These are phyloP conservation scores for Fusarium equiseti DNA, from an alignment of 2,329 filamentous ascomycete genomes.

Conservation along the genomic window DNA sequence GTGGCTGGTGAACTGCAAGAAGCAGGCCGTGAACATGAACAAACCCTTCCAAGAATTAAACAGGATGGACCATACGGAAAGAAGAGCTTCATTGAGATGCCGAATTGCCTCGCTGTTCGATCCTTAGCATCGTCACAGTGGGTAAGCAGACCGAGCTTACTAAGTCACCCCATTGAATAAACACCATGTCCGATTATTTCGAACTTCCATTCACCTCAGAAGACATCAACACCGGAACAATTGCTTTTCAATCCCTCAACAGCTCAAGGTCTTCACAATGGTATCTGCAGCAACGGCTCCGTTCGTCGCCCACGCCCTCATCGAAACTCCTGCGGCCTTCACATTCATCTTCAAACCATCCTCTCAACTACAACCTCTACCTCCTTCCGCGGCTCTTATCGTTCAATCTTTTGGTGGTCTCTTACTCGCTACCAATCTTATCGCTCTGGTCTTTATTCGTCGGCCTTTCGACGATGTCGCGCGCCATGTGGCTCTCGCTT, in stretches of 20 bases:
- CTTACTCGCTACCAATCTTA: slow-evolving; percentile 59
- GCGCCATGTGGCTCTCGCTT: slow-evolving; percentile 53
- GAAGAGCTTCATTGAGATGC: not conserved
- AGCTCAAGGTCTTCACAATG: slow-evolving; percentile 3
- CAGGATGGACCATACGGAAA: not conserved
- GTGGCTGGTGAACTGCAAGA: not conserved
- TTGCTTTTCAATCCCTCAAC: not conserved
- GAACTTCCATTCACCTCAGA: not conserved
- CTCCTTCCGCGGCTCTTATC: slow-evolving; percentile 56
- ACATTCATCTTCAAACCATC: slow-evolving; percentile 60
- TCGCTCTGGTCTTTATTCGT: slow-evolving; percentile 54
- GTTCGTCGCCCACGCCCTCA: slow-evolving; percentile 54
- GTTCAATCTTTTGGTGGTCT: slow-evolving; percentile 62
- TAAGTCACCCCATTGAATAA: slow-evolving; percentile 6
- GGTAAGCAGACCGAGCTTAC: slow-evolving; percentile 15
- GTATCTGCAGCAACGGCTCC: slow-evolving; percentile 41
- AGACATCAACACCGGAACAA: not conserved
- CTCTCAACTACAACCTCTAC: slow-evolving; percentile 58
- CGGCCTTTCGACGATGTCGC: slow-evolving; percentile 50
- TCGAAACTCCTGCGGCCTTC: slow-evolving; percentile 59
- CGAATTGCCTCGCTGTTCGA: not conserved
- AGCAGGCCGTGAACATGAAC: not conserved
- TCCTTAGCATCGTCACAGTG: not conserved
- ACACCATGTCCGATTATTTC: not conserved
- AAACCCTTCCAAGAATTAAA: not conserved